Conservation (phyloP, 192 early-diverging fungal genomes). For the Piromyces finnis region DNA sequence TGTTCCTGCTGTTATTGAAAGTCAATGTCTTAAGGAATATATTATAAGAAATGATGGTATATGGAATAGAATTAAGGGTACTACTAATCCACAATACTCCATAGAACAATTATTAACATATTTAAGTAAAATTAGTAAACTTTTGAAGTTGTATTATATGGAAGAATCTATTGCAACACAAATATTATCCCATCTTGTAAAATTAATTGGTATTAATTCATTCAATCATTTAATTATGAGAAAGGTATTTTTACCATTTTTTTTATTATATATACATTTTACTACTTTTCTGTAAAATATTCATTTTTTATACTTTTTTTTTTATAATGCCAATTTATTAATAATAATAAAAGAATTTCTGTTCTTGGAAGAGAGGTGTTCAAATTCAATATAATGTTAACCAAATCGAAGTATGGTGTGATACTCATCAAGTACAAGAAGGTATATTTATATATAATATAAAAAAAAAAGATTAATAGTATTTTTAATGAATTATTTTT, state of each 20-base stretch:
- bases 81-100: slow-evolving; percentile 48
- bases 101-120: slow-evolving; percentile 91
- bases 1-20: slow-evolving; percentile 93
- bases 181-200: slow-evolving; percentile 85
- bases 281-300: too few species aligned
- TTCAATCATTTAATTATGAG: slow-evolving; percentile 98
- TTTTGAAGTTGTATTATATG: slow-evolving; percentile 94
- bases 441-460: slow-evolving; percentile 30
- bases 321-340: too few species aligned
- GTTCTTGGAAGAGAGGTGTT: slow-evolving; percentile 94
- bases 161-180: slow-evolving; percentile 79
- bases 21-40: slow-evolving; percentile 85
- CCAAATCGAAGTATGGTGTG: slow-evolving; percentile 97
- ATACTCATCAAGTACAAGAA: slow-evolving; percentile 81
- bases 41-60: slow-evolving; percentile 84
- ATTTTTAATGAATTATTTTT: too few species aligned
- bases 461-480: too few species aligned
- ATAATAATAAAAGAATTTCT: too few species aligned
- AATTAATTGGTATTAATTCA: slow-evolving; percentile 79
- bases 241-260: slow-evolving; percentile 10
- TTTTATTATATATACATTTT: too few species aligned
- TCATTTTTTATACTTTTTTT: too few species aligned
- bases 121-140: slow-evolving; percentile 82
- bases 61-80: slow-evolving; percentile 69
- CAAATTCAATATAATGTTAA: slow-evolving; percentile 99